Conservation (phyloP, 345 rosid genomes). For the Rhodomyrtus tomentosa region DNA sequence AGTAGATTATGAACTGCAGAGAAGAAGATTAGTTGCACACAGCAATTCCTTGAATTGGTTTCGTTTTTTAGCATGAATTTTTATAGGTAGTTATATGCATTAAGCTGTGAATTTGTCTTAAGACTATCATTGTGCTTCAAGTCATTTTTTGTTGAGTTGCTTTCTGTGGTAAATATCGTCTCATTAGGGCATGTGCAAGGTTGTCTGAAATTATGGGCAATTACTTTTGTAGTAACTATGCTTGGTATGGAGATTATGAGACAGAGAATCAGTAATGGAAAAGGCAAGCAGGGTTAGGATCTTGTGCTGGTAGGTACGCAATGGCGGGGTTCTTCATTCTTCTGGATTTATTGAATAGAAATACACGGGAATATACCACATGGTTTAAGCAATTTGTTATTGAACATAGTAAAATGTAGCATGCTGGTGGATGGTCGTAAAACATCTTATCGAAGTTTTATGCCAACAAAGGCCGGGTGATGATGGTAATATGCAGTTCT, state of each 20-base stretch:
- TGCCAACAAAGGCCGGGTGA: background rate
- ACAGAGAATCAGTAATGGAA: background rate
- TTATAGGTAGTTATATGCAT: background rate
- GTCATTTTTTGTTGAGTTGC: background rate
- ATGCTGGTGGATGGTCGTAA: background rate
- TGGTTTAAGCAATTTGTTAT: background rate
- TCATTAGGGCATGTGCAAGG: background rate
- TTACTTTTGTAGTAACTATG: background rate
- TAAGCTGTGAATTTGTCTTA: background rate
- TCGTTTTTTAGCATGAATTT: background rate
- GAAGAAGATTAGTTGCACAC: background rate
- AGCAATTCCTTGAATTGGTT: background rate
- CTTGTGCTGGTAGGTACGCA: background rate
- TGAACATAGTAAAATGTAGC: background rate
- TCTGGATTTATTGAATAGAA: background rate
- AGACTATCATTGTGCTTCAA: background rate
- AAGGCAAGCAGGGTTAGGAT: background rate
- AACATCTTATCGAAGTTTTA: background rate
- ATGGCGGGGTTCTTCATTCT: background rate
- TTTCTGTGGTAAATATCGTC: background rate
- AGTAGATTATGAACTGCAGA: background rate
- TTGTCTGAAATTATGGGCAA: background rate
- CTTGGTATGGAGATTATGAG: background rate
- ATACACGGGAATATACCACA: background rate
- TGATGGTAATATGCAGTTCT: background rate